Base-by-base conservation (phyloP, 2,329 filamentous ascomycete genomes). In the Cytospora schulzeri region DNA sequence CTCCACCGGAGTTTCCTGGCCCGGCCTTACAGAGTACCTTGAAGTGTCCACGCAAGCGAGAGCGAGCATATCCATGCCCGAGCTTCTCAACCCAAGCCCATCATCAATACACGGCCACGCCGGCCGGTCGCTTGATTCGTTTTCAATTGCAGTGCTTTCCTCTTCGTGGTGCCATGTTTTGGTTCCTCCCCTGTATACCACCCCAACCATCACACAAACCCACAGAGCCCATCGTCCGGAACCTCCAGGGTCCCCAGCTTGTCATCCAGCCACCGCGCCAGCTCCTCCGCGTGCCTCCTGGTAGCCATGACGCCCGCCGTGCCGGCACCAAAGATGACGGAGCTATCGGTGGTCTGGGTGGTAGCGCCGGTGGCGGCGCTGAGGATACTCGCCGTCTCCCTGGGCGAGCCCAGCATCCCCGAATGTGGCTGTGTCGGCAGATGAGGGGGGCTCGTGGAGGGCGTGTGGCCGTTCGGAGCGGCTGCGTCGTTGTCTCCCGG, bases 261-360 rank as follows among this genome's bases (percentile, higher is more conserved):
- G n/a, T 83, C 83, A 67, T 89, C 86, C 68, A 89, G 73, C 81
- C 83, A 86, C 62, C 78, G 76, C 28, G 83, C 84, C 62, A 89
- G 76, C 68, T 88, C 85, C 68, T 86, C 83, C 4, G 85, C 83
- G 63, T 86, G 83, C 63, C 81, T 79, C 64, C 85, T 78, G 73
- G 85, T 80, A 11, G 78, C 77, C 58, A 83, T 78, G 24, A 85
- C 80, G 26, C 79, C 81, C 2, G 79, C 78, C 2, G 80, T 64
- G 4, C 74, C 75, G 19, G 75, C 73, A 56, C 75, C 78, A 11
- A 72, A 69, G 24, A 74, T 68, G 52, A 75, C 75, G 33, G 56
- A 69, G 14, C 69, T 58, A 8, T 71, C 69, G 45, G 69, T 73
- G 8, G 74, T 76, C 8, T 70, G 69, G 0, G 68, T 59, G 3